Conservation (phyloP, 225 moss, liverwort and hornwort genomes). For the Pleurozium schreberi region DNA sequence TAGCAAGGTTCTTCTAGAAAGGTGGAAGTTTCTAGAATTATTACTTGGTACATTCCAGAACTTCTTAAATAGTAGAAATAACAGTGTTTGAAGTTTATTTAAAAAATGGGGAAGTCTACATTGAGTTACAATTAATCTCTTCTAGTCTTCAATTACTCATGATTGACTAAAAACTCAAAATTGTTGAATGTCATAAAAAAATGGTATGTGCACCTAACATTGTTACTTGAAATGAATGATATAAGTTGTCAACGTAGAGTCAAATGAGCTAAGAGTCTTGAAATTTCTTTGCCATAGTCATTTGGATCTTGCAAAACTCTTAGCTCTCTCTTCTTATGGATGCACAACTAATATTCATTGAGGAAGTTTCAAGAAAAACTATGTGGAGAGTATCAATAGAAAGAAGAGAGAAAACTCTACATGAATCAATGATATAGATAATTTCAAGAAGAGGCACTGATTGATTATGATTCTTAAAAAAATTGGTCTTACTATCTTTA, state of each 20-base stretch:
- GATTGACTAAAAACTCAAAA: background rate
- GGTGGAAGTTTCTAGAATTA: slow-evolving; percentile 84
- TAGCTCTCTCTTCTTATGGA: background rate
- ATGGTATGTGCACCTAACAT: background rate
- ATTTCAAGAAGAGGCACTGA: background rate
- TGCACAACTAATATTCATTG: background rate
- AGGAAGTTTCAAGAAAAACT: background rate
- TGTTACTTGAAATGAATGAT: background rate
- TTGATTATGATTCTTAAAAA: background rate
- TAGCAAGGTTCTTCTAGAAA: slow-evolving; percentile 64
- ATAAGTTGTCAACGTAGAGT: background rate
- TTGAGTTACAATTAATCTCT: background rate
- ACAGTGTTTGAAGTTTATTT: too few relatives aligned
- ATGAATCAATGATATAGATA: background rate
- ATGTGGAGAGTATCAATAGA: background rate
- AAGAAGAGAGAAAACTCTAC: background rate
- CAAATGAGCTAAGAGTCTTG: background rate
- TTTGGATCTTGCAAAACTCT: background rate
- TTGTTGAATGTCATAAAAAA: background rate
- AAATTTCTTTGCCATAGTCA: background rate
- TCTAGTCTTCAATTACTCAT: too few relatives aligned
- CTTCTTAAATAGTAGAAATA: background rate
- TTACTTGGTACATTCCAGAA: slow-evolving; percentile 48
- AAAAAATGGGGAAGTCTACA: background rate
- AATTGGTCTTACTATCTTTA: background rate